These are phyloP conservation scores for Withania somnifera DNA, from an alignment of 305 asterid genomes.

Conservation along the genomic window DNA sequence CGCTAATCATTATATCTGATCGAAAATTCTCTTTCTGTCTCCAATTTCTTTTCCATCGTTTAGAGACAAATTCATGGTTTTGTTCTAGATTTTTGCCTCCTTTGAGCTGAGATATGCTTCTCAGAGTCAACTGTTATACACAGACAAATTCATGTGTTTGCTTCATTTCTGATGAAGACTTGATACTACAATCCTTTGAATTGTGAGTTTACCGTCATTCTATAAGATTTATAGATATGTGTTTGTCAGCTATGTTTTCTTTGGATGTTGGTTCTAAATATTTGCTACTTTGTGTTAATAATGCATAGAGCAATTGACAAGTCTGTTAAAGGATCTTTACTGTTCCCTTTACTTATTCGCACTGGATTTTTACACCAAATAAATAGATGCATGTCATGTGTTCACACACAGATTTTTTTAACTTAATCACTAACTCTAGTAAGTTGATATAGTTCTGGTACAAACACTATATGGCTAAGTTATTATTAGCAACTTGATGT, in stretches of 20 bases:
- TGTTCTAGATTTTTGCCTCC: not conserved
- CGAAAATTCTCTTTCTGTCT: not conserved
- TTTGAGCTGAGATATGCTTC: not conserved
- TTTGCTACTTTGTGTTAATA: not conserved
- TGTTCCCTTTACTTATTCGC: not conserved
- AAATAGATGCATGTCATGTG: no score
- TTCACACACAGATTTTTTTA: no score
- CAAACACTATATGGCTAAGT: no score
- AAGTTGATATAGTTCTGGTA: no score
- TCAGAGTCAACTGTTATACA: not conserved
- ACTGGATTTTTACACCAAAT: no score
- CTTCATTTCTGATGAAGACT: conserved; percentile 2
- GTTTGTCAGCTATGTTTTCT: not conserved
- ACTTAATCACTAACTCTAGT: no score
- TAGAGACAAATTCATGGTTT: not conserved
- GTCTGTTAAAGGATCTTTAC: not conserved
- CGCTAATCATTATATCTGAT: conserved; percentile 5
- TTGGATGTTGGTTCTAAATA: not conserved
- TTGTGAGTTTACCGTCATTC: not conserved
- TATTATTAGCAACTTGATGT: not conserved
- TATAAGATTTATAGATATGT: not conserved
- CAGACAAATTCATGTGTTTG: not conserved
- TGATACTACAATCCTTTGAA: not conserved
- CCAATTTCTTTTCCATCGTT: not conserved
- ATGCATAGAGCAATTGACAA: not conserved